Conservation (phyloP, 2,329 filamentous ascomycete genomes). For the Chaetomiaceae sp. region DNA sequence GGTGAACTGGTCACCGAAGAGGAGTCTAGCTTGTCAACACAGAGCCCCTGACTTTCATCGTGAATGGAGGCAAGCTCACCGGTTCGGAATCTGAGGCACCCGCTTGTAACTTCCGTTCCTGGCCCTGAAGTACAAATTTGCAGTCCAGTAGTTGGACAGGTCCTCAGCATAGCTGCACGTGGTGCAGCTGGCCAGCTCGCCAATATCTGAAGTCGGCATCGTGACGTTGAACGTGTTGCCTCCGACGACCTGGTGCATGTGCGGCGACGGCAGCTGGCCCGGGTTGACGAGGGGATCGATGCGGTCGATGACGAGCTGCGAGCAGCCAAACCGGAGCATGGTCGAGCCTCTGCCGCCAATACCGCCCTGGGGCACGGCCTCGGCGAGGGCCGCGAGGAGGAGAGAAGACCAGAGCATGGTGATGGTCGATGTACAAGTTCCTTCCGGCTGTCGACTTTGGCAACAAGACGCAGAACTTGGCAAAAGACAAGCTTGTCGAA, state of each 20-base stretch:
- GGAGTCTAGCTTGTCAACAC: slow-evolving; percentile 24
- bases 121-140: slow-evolving; percentile 33
- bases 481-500: no score
- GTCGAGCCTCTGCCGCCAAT: background rate
- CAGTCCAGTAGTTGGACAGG: slow-evolving; percentile 34
- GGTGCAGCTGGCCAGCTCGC: slow-evolving; percentile 38
- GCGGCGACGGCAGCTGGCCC: slow-evolving; percentile 45
- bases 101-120: slow-evolving; percentile 36
- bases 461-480: no score
- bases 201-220: slow-evolving; percentile 35
- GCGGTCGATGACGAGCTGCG: slow-evolving; percentile 46
- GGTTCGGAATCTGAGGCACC: slow-evolving; percentile 29
- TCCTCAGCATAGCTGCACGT: slow-evolving; percentile 37
- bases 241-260: slow-evolving; percentile 56
- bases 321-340: slow-evolving; percentile 31
- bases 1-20: slow-evolving; percentile 39
- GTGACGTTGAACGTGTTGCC: slow-evolving; percentile 42
- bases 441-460: no score
- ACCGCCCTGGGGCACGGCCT: no score
- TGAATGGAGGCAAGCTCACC: no score
- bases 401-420: no score
- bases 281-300: slow-evolving; percentile 36
- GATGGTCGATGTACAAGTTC: no score
- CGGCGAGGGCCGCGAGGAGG: no score
- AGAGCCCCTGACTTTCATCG: background rate